A percentile compares a stretch with the other conserved stretches of the same genome.
Conservation (phyloP, 2,329 filamentous ascomycete genomes). For the Conoideocrella luteorostrata region DNA sequence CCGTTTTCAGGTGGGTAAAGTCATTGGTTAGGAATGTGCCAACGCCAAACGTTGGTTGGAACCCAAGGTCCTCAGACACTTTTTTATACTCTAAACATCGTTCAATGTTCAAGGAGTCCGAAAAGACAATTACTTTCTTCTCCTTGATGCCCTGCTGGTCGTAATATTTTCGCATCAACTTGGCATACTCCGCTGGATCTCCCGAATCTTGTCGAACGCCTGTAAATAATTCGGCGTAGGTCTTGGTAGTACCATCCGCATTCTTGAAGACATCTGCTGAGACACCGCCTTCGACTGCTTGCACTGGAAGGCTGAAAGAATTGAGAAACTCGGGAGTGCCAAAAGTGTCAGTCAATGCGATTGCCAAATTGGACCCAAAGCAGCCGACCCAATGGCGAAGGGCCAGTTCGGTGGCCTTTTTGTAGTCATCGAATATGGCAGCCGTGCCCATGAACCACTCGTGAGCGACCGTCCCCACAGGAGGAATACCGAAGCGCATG, state of each 20-base stretch:
- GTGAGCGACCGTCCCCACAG: constrained; percentile 85
- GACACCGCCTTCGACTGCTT: constrained; percentile 36
- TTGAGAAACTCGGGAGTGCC: constrained; percentile 84
- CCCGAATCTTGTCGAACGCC: constrained; percentile 89
- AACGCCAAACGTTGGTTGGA: constrained; percentile 85
- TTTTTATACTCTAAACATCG: constrained; percentile 85
- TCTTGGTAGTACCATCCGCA: constrained; percentile 39
- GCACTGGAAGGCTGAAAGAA: constrained; percentile 66
- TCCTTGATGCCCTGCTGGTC: constrained; percentile 66
- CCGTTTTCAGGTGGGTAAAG: constrained; percentile 65
- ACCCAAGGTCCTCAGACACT: constrained; percentile 70
- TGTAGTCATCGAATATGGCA: constrained; percentile 81
- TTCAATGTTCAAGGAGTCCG: constrained; percentile 88
- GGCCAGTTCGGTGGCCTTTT: constrained; percentile 74
- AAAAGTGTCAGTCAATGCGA: constrained; percentile 94
- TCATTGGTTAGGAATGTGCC: constrained; percentile 97
- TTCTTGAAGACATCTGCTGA: constrained; percentile 35
- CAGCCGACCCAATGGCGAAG: constrained; percentile 85
- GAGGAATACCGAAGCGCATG: constrained; percentile 80
- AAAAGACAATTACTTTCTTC: constrained; percentile 89
- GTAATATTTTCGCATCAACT: constrained; percentile 76
- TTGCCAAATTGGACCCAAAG: constrained; percentile 77
- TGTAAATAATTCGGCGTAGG: constrained; percentile 75
- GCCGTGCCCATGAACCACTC: constrained; percentile 99
- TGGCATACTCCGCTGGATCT: constrained; percentile 73